Percentiles rank a stretch among this genome's conserved stretches.
These are phyloP conservation scores for Colletotrichum lini DNA, from an alignment of 2,329 filamentous ascomycete genomes.

Conservation along the genomic window DNA sequence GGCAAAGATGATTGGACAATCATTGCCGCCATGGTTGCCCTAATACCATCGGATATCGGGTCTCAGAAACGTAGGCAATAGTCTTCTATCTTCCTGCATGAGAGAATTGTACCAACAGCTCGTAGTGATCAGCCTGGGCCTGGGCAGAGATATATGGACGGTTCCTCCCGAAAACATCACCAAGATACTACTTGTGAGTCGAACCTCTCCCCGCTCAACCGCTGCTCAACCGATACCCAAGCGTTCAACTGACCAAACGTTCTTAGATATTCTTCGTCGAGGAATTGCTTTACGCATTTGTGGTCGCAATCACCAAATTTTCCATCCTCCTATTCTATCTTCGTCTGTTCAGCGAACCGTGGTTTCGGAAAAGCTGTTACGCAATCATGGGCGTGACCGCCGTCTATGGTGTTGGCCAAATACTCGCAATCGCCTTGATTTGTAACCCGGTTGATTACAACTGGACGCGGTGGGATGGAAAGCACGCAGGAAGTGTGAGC, in stretches of 20 bases:
- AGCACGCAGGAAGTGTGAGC: conserved; percentile 12
- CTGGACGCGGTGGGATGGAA: conserved; percentile 27
- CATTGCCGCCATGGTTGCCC: conserved; percentile 2
- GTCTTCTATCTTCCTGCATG: background rate
- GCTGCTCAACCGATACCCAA: too few species aligned
- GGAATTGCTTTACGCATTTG: conserved; percentile 23
- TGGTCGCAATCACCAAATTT: conserved; percentile 23
- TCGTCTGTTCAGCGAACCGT: conserved; percentile 12
- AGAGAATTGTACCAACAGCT: too few species aligned
- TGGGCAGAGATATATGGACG: conserved; percentile 24
- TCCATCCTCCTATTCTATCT: conserved; percentile 33
- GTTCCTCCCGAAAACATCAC: conserved; percentile 29
- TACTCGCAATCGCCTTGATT: conserved; percentile 9
- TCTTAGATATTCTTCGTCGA: conserved; percentile 26
- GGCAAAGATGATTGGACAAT: conserved; percentile 24
- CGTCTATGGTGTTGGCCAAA: conserved; percentile 12
- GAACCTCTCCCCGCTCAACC: too few species aligned
- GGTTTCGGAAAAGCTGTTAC: conserved; percentile 22
- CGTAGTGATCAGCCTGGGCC: conserved; percentile 12
- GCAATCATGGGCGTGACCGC: background rate
- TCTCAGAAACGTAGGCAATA: conserved; percentile 16
- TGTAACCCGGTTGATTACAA: conserved; percentile 22
- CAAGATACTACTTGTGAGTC: conserved; percentile 26
- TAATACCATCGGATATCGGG: conserved; percentile 14
- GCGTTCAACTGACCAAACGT: background rate